Evolutionary conservation across 164 flowering plant genomes (phyloP).

Genomic region (Liriodendron chinense): DNA sequence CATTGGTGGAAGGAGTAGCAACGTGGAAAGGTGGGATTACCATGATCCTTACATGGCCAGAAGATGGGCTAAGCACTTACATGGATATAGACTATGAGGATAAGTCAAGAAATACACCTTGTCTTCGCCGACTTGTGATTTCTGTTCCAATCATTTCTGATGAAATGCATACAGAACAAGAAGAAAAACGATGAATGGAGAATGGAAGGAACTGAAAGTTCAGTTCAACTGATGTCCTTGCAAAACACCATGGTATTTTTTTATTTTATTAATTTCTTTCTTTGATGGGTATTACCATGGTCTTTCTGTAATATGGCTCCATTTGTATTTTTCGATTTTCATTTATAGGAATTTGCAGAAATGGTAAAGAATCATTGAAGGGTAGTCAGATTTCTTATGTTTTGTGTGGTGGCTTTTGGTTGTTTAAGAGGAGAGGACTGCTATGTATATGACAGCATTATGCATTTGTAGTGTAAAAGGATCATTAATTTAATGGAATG

Average conservation of each 20-base stretch:
- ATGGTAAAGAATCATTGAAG: neutral
- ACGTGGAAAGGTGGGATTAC: slow-evolving; percentile 71
- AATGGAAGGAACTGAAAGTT: neutral
- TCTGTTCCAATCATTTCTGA: neutral
- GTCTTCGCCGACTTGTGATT: neutral
- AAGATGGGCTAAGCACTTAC: slow-evolving; percentile 93
- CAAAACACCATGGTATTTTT: neutral
- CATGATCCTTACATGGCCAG: slow-evolving; percentile 89
- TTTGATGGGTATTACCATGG: neutral
- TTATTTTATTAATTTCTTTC: no score
- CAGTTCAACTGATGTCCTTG: neutral
- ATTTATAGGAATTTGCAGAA: neutral
- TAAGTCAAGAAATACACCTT: neutral
- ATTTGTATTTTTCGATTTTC: neutral
- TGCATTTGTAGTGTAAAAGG: no score
- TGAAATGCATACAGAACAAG: neutral
- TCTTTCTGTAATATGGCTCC: neutral
- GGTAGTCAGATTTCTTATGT: no score
- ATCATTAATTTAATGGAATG: no score
- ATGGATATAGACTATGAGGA: slow-evolving; percentile 62
- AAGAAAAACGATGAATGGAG: neutral
- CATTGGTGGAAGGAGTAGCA: slow-evolving; percentile 52
- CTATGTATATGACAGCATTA: no score
- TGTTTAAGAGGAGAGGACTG: no score
- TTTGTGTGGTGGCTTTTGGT: no score